Evolutionary conservation across 2,329 filamentous ascomycete genomes (phyloP), one percentile per base, ranked within the genome.

Genomic region (Xylariaceae sp.): DNA sequence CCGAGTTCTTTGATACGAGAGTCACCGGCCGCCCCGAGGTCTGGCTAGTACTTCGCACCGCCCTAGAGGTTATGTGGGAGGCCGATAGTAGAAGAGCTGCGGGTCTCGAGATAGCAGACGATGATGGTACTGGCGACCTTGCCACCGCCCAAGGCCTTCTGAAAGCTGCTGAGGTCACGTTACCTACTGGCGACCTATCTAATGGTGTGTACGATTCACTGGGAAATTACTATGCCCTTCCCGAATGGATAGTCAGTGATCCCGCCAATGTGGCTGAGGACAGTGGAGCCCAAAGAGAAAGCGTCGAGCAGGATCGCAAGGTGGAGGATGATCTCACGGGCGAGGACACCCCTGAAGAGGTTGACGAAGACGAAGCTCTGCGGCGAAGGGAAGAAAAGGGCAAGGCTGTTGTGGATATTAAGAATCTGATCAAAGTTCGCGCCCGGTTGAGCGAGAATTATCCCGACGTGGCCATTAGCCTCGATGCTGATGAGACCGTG

Each of bases 1-100:
- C 76, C 45, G 92, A 92, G 60, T 97, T 96, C 79, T 98, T 96
- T 74, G 92, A 97, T 60, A 97, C 93, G 1, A 81, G 92, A 43
- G 91, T 96, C 14, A 90, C 89, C 0, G 92, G 92, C 2, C 82
- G 86, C 3, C 69, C 82, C 4, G 91, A 96, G 73, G 83, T 95
- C 23, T 98, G 94, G 94, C 85, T 85, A 65, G 88, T 90, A 0
- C 74, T 97, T 12, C 82, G 82, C 41, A 78, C 86, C 1, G 89
- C 87, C 0, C 79, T 92, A 16, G 83, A 89, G 59, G 77, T 90
- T 6, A 72, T 96, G 60, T 88, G 88, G 76, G 80, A 81, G 9
- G 78, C 81, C 0, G 80, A 84, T 21, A 31, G 51, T 3, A 56
- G 48, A 8, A 49, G 54, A 12, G 48, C 62, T 4, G 41, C 50